Evolutionary conservation across 306 rosid genomes (phyloP), one percentile per base, ranked within the genome.

Genomic region (Cucurbita maxima): DNA sequence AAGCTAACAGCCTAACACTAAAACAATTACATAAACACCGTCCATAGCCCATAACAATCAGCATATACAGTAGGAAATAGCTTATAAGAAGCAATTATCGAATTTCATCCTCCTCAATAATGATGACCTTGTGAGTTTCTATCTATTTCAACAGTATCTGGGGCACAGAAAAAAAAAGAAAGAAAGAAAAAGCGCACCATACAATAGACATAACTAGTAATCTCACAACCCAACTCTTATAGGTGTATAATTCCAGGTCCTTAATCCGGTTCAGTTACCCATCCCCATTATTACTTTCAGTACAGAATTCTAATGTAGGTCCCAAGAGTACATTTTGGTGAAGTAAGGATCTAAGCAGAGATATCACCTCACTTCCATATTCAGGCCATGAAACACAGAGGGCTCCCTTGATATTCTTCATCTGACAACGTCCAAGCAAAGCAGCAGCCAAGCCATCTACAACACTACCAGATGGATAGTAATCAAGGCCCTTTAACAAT

Each of bases 401-500:
- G 6, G 84, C 73, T 4, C 87, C 99, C 83, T 82, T 81, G n/a
- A 91, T 68, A 19, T 81, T 86, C 79, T 67, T 57, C 58, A 78
- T 34, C 83, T 94, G 88, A 61, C 96, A 94, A 54, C 86, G 71
- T 0, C 83, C 88, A 64, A 94, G 66, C 72, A 94, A 18, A 1
- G 99, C 90, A 15, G 99, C 99, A 2, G 79, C 86, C 38, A 91
- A 38, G 19, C 97, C 96, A 50, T 91, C 97, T 8, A 88, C 86
- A 44, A 94, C 87, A 55, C 99, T 94, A 25, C 92, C 99, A 4
- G 96, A 89, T 0, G 99, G 96, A 58, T 86, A 87, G 76, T 84
- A 89, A 67, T 80, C 87, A 70, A 89, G 22, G 3, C 75, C 81
- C 13, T 50, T 75, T 16, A 89, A 47, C 67, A 84, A 36, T 52